Conservation (phyloP, 116 monocot species). For the Papilionanthe hybrid region DNA sequence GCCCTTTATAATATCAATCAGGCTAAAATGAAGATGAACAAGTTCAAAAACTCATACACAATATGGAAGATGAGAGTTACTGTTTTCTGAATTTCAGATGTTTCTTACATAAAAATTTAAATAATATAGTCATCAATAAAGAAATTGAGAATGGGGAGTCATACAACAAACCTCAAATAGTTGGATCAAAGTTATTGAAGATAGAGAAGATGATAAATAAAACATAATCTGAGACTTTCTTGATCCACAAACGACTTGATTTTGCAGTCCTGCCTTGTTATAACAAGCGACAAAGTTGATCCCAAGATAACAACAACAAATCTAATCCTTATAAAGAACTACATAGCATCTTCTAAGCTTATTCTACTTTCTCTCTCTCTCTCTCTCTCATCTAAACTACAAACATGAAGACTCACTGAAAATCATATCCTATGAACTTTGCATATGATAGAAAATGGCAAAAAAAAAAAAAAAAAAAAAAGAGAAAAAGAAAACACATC, state of each 20-base stretch:
- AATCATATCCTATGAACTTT: too few relatives aligned
- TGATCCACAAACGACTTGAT: background rate
- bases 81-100: too few relatives aligned
- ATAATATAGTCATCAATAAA: background rate
- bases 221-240: background rate
- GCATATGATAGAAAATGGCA: too few relatives aligned
- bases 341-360: too few relatives aligned
- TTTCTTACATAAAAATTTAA: background rate
- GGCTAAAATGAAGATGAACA: background rate
- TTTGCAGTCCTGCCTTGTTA: background rate
- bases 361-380: too few relatives aligned
- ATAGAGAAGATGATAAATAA: background rate
- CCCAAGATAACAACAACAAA: background rate
- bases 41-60: too few relatives aligned
- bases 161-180: background rate
- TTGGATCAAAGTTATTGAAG: background rate
- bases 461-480: too few relatives aligned
- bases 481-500: too few relatives aligned
- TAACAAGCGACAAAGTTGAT: background rate
- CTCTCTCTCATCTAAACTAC: too few relatives aligned
- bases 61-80: too few relatives aligned
- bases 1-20: background rate
- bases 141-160: too few relatives aligned
- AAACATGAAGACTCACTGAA: too few relatives aligned
- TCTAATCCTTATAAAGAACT: background rate